Evolutionary conservation across 2,329 filamentous ascomycete genomes (phyloP), one percentile per base, ranked within the genome.

Genomic region (Nemania sp.): DNA sequence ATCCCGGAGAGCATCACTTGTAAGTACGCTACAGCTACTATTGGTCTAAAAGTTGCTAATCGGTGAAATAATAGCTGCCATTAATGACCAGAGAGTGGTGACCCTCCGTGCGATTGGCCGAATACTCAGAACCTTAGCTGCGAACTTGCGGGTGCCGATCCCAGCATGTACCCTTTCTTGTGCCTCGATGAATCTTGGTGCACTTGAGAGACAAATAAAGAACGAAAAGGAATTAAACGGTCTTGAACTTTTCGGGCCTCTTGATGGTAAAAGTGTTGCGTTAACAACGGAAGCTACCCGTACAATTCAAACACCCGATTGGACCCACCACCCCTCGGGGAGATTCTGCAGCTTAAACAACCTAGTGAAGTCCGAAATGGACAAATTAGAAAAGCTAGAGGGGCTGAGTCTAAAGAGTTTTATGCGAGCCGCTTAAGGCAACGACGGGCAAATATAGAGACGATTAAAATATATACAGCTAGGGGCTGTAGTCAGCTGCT

Each of bases 171-270:
- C 18, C 11, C 53, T 57, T 26, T 54, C 58, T 20, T 64, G 62
- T 45, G 32, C 35, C 47, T 59, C 62, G 7, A 35, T 64, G n/a
- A 43, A 53, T 6, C 54, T 64, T 8, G 62, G 62, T n/a, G 32
- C 54, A 24, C 54, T 64, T n/a, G 10, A 8, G 20, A 35, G 45
- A 18, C 32, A 38, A 4, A 24, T 64, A 15, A 2, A 13, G 3
- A 5, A 59, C 24, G 24, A 45, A 3, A 24, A 53, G 7, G 54
- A 53, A 26, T n/a, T 64, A 26, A 18, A 32, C 8, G 15, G 3
- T 18, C 18, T 29, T 13, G 20, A 10, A 18, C 3, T 27, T 5
- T 43, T 15, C 10, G 5, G 13, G 18, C 6, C 10, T 22, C 26
- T 64, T 1, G 24, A 51, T 2, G 53, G 53, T 18, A 32, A 57